Base-by-base conservation (phyloP, 805 yeast species). In the Hagleromyces aurorensis region DNA sequence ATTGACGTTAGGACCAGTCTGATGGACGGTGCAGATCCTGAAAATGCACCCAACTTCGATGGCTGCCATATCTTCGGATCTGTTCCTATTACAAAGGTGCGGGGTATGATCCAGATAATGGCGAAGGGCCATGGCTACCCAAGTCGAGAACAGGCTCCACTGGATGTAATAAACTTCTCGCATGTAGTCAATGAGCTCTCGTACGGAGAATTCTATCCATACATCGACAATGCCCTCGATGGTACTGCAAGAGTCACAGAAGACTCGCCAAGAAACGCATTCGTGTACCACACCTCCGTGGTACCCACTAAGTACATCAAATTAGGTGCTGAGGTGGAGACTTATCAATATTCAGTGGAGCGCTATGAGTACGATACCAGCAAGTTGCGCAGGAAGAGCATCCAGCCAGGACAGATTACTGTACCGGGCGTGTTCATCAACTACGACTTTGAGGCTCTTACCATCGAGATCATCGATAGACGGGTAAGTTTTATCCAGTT, bases 161-260 rank as follows among this genome's bases (percentile, higher is more conserved):
- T 68, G 7, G 72, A 72, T 21, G 58, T 67, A 13, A 58, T 83
- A 35, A 82, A 89, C 49, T 80, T 89, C 51, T 70, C 94, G 1
- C 98, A 91, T 57, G 73, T 74, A 4, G 78, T 91, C 36, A 72
- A 72, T 36, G 97, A 89, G 55, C 72, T 86, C 39, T 85, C 96
- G 7, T 89, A 78, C 58, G 98, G 98, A 9, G 83, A 75, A 20
- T 86, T 80, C 55, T 86, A 75, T 49, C 96, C 98, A 3, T 79
- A 71, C 44, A 66, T 87, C 39, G 69, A 78, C 43, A 89, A 89
- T 50, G 94, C 96, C n/a, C 66, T 91, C 40, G 97, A 91, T 54
- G 66, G 65, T 26, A 78, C 89, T 0, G 79, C 74, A 1, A 72
- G 77, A 41, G 33, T 56, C 13, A 52, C 57, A 11, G 67, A 85